Base-by-base conservation (phyloP, 306 rosid genomes). In the Echinosophora koreensis region DNA sequence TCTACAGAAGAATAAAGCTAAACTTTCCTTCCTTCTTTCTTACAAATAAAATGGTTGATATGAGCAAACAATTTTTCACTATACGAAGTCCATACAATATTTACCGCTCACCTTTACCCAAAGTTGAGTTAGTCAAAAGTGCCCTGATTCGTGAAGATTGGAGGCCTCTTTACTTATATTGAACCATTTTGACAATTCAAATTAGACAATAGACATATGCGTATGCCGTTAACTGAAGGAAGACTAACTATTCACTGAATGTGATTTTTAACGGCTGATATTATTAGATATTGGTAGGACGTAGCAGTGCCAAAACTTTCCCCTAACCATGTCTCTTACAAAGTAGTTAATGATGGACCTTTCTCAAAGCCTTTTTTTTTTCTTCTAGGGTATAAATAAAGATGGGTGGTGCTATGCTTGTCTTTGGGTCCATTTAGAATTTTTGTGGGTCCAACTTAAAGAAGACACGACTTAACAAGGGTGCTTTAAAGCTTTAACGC, bases 271-370 rank as follows among this genome's bases (percentile, higher is more conserved):
- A 68, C 74, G 74, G 66, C 66, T 47, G 46, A 67, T 42, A 67
- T 77, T 68, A 32, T 28, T 12, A 67, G 30, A 37, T n/a, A 32
- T n/a, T n/a, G 12, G 51, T 56, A 18, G 51, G 71, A 78, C 42
- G 44, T 38, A 68, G 38, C 14, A 16, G 14, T 1, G 71, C 54
- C 34, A 60, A 73, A 67, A 68, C 69, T 78, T 78, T 78, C 74
- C 69, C 42, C 51, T 2, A 47, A 22, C 63, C 2, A 10, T 32
- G 51, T 18, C 17, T 38, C 59, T 50, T 52, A 74, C 75, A 88
- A 89, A 87, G 93, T 58, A 52, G 81, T 76, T 81, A 71, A 88
- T 90, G 52, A 88, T 88, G 84, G 86, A 81, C 66, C 95, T 88
- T 92, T 90, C 74, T 14, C 72, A 59, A 66, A 81, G 86, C 90